Base-by-base conservation (phyloP, 257 asterid species). In the Salvia splendens region DNA sequence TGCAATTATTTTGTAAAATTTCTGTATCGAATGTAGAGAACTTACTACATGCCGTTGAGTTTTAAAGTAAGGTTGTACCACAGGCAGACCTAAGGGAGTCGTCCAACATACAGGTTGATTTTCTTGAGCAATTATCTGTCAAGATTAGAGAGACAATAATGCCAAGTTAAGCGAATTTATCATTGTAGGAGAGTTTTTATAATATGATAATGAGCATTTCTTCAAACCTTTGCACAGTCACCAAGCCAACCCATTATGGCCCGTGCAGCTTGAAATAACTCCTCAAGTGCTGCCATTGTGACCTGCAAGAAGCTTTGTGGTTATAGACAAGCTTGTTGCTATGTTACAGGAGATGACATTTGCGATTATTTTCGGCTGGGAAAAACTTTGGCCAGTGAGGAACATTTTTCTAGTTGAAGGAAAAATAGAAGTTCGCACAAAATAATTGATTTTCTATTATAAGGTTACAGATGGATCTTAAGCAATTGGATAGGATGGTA, bases 61-160 rank as follows among this genome's bases (percentile, higher is more conserved):
- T 85, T 89, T 89, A 40, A 87, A 92, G 79, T 92, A 92, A 0
- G 97, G 98, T 71, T 92, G 98, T 73, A 92, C 85, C n/a, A 92
- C 95, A 33, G 98, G 98, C 77, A 89, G 96, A 65, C 98, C 98
- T 60, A 92, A 86, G n/a, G 98, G 97, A 33, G 98, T 92, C 49
- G 93, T 86, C 97, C 98, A 92, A 15, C 87, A 70, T 58, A 92
- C 96, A 12, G 98, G 89, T 54, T 89, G 78, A 81, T 89, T 85
- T 83, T 89, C 95, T 68, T 92, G 85, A 77, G 93, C 89, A 82
- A 92, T 87, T 72, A 92, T 80, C 98, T 92, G 86, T 53, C 65
- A 67, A 75, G 49, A 65, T 68, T 20, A 50, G 74, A 65, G 17
- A 64, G 5, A 43, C 10, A 63, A 64, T 52, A 65, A 72, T 64